Percentiles rank a stretch among this genome's conserved stretches.
phyloP scores from a whole-genome alignment of 164 flowering plant genomes.

The Cinnamomum micranthum region DNA sequence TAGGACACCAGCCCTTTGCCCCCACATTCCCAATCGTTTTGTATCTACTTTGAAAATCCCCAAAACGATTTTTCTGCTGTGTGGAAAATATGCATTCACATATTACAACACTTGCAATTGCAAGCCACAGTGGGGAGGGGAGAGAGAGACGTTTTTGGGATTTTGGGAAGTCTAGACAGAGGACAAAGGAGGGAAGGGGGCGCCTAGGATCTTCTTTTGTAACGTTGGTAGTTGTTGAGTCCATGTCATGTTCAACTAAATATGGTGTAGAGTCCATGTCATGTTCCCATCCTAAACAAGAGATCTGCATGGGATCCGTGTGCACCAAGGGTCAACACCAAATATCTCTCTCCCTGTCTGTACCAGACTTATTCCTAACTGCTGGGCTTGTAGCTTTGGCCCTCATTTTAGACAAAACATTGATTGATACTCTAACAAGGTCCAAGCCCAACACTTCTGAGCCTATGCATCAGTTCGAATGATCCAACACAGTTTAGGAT shows the following conservation, averaged over 20 bases:
- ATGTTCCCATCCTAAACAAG: background rate
- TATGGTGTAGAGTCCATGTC: background rate
- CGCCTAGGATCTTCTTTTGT: background rate
- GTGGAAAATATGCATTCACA: background rate
- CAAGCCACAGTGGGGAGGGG: too few relatives aligned
- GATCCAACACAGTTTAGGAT: background rate
- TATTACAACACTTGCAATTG: too few relatives aligned
- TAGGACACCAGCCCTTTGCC: background rate
- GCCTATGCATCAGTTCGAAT: too few relatives aligned
- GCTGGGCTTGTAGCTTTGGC: too few relatives aligned
- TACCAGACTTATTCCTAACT: too few relatives aligned
- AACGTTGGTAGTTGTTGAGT: background rate
- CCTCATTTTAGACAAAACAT: too few relatives aligned
- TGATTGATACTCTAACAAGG: too few relatives aligned
- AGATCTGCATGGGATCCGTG: background rate
- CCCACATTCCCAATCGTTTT: too few relatives aligned
- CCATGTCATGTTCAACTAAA: background rate
- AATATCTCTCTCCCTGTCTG: background rate
- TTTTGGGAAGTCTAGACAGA: background rate
- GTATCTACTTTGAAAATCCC: background rate
- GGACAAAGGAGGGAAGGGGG: background rate
- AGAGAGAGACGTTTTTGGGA: too few relatives aligned
- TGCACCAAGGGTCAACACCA: background rate
- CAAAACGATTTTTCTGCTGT: background rate
- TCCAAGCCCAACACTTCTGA: too few relatives aligned